Percentiles rank a stretch among this genome's conserved stretches.
Evolutionary conservation across 305 asterid species (phyloP).

Genomic region (Coffea humblotiana): DNA sequence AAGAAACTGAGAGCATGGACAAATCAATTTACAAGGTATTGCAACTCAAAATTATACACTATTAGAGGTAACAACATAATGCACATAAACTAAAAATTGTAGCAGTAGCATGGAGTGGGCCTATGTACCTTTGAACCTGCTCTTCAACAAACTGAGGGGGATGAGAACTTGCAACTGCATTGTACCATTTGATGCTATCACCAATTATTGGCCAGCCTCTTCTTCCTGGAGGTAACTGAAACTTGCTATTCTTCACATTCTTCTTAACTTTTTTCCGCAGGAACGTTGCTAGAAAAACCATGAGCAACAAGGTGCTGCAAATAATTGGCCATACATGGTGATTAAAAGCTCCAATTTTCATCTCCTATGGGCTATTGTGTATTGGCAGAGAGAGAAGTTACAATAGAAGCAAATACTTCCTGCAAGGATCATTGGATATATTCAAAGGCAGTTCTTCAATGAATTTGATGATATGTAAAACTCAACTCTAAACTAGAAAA

Average conservation of each 20-base stretch:
- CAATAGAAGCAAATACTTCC: neutral
- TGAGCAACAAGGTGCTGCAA: conserved; percentile 27
- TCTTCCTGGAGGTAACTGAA: conserved; percentile 73
- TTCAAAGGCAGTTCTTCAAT: neutral
- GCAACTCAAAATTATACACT: neutral
- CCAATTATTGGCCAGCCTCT: conserved; percentile 83
- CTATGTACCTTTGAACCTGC: conserved; percentile 58
- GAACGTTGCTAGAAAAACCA: conserved; percentile 32
- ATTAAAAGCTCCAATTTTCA: conserved; percentile 23
- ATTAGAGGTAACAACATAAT: neutral
- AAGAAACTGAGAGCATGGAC: neutral
- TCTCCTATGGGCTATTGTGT: conserved; percentile 23
- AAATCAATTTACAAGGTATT: neutral
- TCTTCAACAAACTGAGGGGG: conserved; percentile 75
- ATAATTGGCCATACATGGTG: conserved; percentile 26
- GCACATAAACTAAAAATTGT: neutral
- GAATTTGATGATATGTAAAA: neutral
- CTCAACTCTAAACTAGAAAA: neutral
- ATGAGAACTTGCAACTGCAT: conserved; percentile 81
- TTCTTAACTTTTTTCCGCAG: conserved; percentile 12
- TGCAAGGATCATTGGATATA: conserved; percentile 10
- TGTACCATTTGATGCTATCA: conserved; percentile 81
- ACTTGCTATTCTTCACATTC: conserved; percentile 13
- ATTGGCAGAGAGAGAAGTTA: conserved; percentile 13
- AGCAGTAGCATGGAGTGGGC: neutral